Percentiles rank a stretch among this genome's conserved stretches.
phyloP scores from a whole-genome alignment of 1,284 basidiomycete genomes.

The Rhodotorula sp. region DNA sequence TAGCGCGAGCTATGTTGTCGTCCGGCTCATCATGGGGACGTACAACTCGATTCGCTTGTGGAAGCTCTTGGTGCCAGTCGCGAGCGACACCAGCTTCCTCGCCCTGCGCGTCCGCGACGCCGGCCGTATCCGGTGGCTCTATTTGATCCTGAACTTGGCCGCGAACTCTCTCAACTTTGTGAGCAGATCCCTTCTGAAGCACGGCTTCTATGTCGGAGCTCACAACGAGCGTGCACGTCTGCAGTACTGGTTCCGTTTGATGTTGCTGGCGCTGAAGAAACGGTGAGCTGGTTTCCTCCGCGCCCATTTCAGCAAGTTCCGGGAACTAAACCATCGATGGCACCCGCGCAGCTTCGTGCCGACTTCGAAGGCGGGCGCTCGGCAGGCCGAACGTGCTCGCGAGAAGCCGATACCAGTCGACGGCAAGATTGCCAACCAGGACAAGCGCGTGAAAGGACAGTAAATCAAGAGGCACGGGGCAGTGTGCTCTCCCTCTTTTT shows the following conservation, averaged over 20 bases:
- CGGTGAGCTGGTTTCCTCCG: slow-evolving; percentile 24
- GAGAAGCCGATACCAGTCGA: neutral
- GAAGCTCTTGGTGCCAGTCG: slow-evolving; percentile 26
- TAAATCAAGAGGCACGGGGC: neutral
- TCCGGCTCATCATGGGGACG: slow-evolving; percentile 48
- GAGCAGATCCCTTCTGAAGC: slow-evolving; percentile 16
- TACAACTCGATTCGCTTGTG: slow-evolving; percentile 46
- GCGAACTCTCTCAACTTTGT: slow-evolving; percentile 28
- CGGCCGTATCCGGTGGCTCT: slow-evolving; percentile 19
- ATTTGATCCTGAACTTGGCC: slow-evolving; percentile 15
- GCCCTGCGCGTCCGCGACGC: neutral
- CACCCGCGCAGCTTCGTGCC: neutral
- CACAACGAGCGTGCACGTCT: slow-evolving; percentile 43
- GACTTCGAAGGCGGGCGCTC: neutral
- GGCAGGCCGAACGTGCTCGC: neutral
- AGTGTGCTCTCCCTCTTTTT: neutral
- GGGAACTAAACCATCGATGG: neutral
- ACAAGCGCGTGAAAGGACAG: neutral
- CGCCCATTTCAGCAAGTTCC: neutral
- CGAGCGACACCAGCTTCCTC: slow-evolving; percentile 1
- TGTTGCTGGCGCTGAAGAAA: slow-evolving; percentile 49
- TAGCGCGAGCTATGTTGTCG: slow-evolving; percentile 46
- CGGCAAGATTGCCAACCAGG: neutral
- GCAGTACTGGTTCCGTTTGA: slow-evolving; percentile 52
- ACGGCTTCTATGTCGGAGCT: slow-evolving; percentile 25